These are phyloP conservation scores for Lophiotrema nucula DNA, from an alignment of 495 filamentous ascomycete species.

Conservation along the genomic window DNA sequence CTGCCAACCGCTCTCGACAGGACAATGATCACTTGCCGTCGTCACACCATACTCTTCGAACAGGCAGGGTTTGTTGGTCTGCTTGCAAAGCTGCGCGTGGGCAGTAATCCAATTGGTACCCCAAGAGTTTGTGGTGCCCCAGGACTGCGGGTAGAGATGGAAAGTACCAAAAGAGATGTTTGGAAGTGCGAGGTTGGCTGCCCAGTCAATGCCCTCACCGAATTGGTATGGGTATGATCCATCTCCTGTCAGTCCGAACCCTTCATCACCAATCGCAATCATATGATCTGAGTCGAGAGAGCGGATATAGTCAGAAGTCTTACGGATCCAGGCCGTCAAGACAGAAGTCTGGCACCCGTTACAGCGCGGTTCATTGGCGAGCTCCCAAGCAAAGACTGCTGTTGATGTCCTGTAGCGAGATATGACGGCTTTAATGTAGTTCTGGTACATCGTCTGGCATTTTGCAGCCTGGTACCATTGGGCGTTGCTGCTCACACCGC, in stretches of 20 bases:
- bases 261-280: slow-evolving; percentile 67
- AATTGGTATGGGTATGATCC: slow-evolving; percentile 25
- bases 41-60: slow-evolving; percentile 33
- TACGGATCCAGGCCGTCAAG: slow-evolving; percentile 62
- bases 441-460: slow-evolving; percentile 60
- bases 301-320: slow-evolving; percentile 63
- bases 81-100: slow-evolving; percentile 23
- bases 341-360: slow-evolving; percentile 57
- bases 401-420: slow-evolving; percentile 55
- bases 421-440: slow-evolving; percentile 63
- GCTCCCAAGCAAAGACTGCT: slow-evolving; percentile 70
- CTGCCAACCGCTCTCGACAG: slow-evolving; percentile 33
- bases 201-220: slow-evolving; percentile 28
- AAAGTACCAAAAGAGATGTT: slow-evolving; percentile 32
- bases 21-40: slow-evolving; percentile 8
- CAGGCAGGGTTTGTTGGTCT: slow-evolving; percentile 28
- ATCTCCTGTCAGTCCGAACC: slow-evolving; percentile 39
- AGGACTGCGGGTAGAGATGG: slow-evolving; percentile 32
- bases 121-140: slow-evolving; percentile 19
- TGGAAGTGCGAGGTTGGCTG: slow-evolving; percentile 22
- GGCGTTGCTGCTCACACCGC: slow-evolving; percentile 53
- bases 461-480: slow-evolving; percentile 57
- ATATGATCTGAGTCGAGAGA: slow-evolving; percentile 62
- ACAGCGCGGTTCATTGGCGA: slow-evolving; percentile 71
- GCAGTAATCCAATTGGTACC: slow-evolving; percentile 23